Base-by-base conservation (phyloP, 2,329 filamentous ascomycete species). In the Colletotrichum gigasporum region DNA sequence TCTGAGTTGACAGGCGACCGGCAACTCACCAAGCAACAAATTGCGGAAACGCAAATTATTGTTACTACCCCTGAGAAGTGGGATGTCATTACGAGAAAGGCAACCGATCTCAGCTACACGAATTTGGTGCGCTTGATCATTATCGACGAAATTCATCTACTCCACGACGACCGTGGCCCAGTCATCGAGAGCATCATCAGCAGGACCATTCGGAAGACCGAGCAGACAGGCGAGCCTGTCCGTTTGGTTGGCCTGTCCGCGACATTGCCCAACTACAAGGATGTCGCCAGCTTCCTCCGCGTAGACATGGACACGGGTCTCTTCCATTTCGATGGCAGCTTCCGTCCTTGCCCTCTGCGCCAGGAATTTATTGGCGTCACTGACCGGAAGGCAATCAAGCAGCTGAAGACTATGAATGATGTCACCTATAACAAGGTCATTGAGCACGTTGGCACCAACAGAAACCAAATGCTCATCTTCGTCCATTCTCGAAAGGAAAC, bases 51-150 rank as follows among this genome's bases (percentile, higher is more conserved):
- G 0, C 95, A 99, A 76, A 90, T 99, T 70, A 99, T 99, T 71
- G 94, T 99, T 63, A 99, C 96, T 1, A 99, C 96, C 0, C 96
- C 96, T 18, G 96, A 99, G 79, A 99, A 99, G 80, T 99, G 94
- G 92, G 96, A 99, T 78, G 95, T 99, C 70, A 97, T 99, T 71
- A 99, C 96, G 5, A 89, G 96, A 79, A 99, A 99, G 79, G 94
- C 95, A 6, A 97, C 95, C 2, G 96, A 99, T 75, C 88, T 96
- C 57, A 97, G 94, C 71, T 99, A 99, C 78, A 99, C 94, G 14
- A 97, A 96, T 71, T 87, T 99, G n/a, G 96, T 99, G 24, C 91
- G 95, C 37, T 85, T 99, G 10, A 91, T 99, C 62, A 94, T 97
- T 74, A 98, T 99, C 66, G 96, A 99, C 72, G 96, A 99, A 79